A percentile compares a stretch with the other conserved stretches of the same genome.
Evolutionary conservation across 1,284 basidiomycete genomes (phyloP).

Genomic region (Tilletia walkeri): DNA sequence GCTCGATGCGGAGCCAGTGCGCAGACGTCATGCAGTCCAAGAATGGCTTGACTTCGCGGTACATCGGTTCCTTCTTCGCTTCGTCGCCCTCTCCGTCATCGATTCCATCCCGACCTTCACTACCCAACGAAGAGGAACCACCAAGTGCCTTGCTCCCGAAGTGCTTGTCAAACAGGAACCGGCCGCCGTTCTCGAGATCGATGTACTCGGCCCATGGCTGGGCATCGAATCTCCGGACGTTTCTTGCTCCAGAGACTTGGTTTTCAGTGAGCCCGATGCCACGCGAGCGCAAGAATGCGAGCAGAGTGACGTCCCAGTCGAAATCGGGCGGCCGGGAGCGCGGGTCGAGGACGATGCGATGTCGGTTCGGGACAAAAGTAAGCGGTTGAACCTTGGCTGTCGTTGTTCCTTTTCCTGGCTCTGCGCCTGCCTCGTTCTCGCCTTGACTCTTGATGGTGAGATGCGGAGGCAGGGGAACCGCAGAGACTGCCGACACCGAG

Average conservation of each 20-base stretch:
- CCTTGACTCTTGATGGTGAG: neutral
- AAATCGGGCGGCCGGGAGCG: conserved; percentile 29
- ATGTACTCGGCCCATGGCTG: conserved; percentile 11
- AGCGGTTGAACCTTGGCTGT: conserved; percentile 17
- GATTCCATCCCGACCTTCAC: neutral
- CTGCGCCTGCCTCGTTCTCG: no score
- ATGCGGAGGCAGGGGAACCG: neutral
- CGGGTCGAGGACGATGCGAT: conserved; percentile 35
- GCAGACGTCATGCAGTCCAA: conserved; percentile 90
- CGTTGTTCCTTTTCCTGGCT: no score
- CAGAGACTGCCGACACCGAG: neutral
- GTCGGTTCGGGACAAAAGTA: conserved; percentile 40
- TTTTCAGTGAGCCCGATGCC: conserved; percentile 65
- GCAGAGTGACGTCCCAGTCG: conserved; percentile 68
- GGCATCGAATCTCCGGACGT: conserved; percentile 61
- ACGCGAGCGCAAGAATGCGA: conserved; percentile 63
- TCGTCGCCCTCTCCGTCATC: neutral
- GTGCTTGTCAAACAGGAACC: conserved; percentile 15
- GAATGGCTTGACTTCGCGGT: conserved; percentile 86
- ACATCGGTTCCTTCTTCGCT: conserved; percentile 60
- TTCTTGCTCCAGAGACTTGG: no score
- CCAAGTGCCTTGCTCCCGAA: conserved; percentile 67
- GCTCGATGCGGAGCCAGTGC: conserved; percentile 84
- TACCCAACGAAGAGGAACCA: conserved; percentile 71
- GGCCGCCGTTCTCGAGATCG: conserved; percentile 14